phyloP scores from a whole-genome alignment of 2,329 filamentous ascomycete genomes.

The Thermomyces lanuginosus region DNA sequence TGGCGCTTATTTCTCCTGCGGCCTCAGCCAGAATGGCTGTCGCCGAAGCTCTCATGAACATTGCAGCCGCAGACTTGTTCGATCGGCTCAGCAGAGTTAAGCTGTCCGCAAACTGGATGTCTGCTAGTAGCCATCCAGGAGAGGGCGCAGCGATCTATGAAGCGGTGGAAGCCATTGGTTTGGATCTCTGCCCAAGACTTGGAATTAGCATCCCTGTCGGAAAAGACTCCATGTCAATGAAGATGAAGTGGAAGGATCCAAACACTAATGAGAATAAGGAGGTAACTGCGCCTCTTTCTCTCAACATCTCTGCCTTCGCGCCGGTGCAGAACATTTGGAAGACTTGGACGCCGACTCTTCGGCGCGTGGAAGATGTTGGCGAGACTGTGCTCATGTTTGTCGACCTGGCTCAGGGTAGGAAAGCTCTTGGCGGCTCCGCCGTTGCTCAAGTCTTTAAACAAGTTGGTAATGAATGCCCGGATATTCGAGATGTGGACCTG shows the following conservation, averaged over 20 bases:
- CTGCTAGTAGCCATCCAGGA: slow-evolving; percentile 79
- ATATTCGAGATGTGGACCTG: slow-evolving; percentile 65
- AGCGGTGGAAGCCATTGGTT: slow-evolving; percentile 79
- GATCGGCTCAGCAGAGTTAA: slow-evolving; percentile 64
- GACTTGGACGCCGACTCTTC: slow-evolving; percentile 87
- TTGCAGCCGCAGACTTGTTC: slow-evolving; percentile 62
- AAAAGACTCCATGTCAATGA: slow-evolving; percentile 98
- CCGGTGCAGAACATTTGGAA: slow-evolving; percentile 65
- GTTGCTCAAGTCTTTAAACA: slow-evolving; percentile 79
- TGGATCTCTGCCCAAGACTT: slow-evolving; percentile 81
- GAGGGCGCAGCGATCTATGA: slow-evolving; percentile 88
- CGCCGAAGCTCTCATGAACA: slow-evolving; percentile 80
- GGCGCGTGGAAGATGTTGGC: slow-evolving; percentile 69
- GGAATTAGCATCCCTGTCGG: slow-evolving; percentile 89
- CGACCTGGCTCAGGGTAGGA: slow-evolving; percentile 66
- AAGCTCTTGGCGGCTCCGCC: slow-evolving; percentile 76
- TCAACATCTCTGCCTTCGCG: slow-evolving; percentile 81
- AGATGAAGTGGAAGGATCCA: slow-evolving; percentile 78
- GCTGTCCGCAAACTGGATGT: slow-evolving; percentile 98
- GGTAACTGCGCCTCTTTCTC: slow-evolving; percentile 79
- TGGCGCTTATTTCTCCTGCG: slow-evolving; percentile 76
- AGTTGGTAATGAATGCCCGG: slow-evolving; percentile 68
- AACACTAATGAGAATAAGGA: slow-evolving; percentile 54
- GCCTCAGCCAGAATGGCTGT: slow-evolving; percentile 95
- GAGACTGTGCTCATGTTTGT: slow-evolving; percentile 82